Evolutionary conservation across 2,329 filamentous ascomycete genomes (phyloP).

Genomic region (Xylariaceae sp.): DNA sequence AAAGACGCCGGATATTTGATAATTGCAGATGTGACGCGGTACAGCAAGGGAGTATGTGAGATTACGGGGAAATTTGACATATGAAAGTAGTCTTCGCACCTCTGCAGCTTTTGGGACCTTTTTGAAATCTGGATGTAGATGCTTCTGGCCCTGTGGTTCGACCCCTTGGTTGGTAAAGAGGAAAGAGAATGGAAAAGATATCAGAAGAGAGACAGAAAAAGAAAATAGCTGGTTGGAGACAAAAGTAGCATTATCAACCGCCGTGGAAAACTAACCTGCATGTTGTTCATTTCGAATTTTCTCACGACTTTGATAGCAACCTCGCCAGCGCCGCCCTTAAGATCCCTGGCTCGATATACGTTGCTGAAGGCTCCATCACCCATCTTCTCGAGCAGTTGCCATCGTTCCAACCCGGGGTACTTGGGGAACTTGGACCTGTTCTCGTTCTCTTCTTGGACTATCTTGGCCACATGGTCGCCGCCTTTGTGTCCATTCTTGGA

Average conservation of each 20-base stretch:
- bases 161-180: conserved; percentile 52
- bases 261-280: conserved; percentile 72
- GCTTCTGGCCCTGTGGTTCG: conserved; percentile 72
- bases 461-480: conserved; percentile 72
- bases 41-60: conserved; percentile 2
- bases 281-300: conserved; percentile 98
- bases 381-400: conserved; percentile 92
- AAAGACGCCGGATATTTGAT: neutral
- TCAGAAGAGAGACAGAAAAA: conserved; percentile 29
- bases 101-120: conserved; percentile 93
- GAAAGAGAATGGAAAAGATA: conserved; percentile 18
- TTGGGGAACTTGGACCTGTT: conserved; percentile 79
- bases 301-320: conserved; percentile 98
- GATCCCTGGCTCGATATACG: conserved; percentile 84
- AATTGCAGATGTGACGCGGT: neutral
- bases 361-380: conserved; percentile 98
- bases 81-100: conserved; percentile 64
- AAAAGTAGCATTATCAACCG: conserved; percentile 22
- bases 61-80: conserved; percentile 22
- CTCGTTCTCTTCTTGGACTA: conserved; percentile 88
- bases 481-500: conserved; percentile 40
- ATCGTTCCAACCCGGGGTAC: conserved; percentile 82
- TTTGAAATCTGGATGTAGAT: conserved; percentile 94
- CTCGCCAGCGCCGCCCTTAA: conserved; percentile 65
- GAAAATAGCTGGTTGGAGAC: conserved; percentile 26